Conservation (phyloP, 2,329 filamentous ascomycete genomes). For the Fusarium udum region DNA sequence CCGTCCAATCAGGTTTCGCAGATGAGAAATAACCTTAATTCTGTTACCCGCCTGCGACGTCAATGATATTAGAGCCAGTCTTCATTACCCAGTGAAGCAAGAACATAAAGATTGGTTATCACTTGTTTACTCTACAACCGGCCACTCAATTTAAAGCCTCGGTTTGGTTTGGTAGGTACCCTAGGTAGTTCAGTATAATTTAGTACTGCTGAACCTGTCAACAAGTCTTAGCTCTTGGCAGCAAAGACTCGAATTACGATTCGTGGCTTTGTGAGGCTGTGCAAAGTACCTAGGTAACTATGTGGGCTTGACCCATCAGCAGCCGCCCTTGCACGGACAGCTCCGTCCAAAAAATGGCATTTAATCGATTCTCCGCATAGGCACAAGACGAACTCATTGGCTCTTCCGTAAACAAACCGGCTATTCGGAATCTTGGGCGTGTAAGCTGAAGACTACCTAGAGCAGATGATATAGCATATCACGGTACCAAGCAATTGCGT, state of each 20-base stretch:
- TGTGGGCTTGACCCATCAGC: neutral
- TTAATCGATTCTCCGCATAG: neutral
- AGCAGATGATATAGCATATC: neutral
- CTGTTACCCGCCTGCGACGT: conserved; percentile 2
- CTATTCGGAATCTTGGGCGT: neutral
- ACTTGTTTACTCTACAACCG: neutral
- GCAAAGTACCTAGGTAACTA: conserved; percentile 8
- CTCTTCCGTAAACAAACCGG: conserved; percentile 12
- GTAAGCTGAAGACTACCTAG: neutral
- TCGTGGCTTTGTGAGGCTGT: conserved; percentile 38
- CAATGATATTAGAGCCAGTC: neutral
- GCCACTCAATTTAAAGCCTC: neutral
- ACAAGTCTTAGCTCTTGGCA: neutral
- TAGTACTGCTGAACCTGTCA: neutral
- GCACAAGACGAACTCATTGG: conserved; percentile 5
- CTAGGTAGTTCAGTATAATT: neutral
- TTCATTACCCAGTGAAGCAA: neutral
- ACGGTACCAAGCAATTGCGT: neutral
- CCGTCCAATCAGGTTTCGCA: conserved; percentile 15
- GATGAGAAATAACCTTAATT: conserved; percentile 35
- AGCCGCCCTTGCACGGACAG: neutral
- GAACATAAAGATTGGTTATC: neutral
- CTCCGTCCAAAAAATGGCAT: neutral
- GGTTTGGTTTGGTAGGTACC: neutral
- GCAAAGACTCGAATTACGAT: neutral